Evolutionary conservation across 352 stramenopile genomes (phyloP).

Genomic region (Thraustochytrium sp.): DNA sequence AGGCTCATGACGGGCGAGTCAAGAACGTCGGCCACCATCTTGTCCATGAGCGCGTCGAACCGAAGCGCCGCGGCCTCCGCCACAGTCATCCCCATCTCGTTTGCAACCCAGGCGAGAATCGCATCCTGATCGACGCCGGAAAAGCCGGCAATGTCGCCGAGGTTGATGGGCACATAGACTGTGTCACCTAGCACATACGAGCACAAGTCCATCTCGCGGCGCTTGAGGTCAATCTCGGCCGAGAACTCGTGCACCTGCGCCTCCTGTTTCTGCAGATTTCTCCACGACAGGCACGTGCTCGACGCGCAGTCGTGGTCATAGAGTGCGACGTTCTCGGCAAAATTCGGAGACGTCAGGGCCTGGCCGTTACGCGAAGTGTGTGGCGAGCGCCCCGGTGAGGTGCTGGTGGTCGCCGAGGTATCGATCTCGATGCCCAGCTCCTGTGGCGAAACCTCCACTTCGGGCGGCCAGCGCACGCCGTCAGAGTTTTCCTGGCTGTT

Average conservation of each 20-base stretch:
- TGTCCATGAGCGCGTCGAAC: not conserved
- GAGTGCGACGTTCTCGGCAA: not conserved
- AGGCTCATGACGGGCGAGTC: not conserved
- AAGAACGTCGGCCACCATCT: not conserved
- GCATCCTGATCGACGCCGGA: not conserved
- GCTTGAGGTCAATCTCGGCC: not conserved
- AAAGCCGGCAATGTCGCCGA: not conserved
- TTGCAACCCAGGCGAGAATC: not conserved
- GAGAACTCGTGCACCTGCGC: not conserved
- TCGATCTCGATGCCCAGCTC: no score
- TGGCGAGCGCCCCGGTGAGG: no score
- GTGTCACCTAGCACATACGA: not conserved
- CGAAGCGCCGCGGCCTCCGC: not conserved
- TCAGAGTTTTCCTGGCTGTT: not conserved
- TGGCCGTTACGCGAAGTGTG: no score
- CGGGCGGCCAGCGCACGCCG: not conserved
- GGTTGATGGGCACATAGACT: not conserved
- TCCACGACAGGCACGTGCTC: conserved; percentile 18
- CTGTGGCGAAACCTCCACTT: not conserved
- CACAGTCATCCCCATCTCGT: not conserved
- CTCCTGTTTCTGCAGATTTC: not conserved
- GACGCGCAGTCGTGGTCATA: not conserved
- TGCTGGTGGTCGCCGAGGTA: no score
- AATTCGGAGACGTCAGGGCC: not conserved
- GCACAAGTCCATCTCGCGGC: not conserved